These are phyloP conservation scores for Butyriboletus loyo DNA, from an alignment of 768 basidiomycete species.

Conservation along the genomic window DNA sequence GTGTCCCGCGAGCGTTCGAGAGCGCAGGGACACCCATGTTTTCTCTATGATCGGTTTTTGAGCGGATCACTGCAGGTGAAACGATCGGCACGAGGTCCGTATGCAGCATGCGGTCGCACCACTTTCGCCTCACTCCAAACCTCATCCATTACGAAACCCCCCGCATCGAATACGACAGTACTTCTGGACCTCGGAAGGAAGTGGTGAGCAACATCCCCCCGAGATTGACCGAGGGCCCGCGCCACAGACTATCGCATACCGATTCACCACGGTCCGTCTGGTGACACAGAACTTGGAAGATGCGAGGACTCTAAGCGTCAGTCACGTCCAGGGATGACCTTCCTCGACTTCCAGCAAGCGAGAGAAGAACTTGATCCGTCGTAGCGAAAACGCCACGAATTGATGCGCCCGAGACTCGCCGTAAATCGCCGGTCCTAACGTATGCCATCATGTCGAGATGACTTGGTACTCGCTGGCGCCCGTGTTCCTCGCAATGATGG, in stretches of 20 bases:
- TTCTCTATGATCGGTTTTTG: conserved; percentile 2
- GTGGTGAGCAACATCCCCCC: not conserved
- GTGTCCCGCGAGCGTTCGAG: not conserved
- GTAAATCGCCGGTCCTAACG: not conserved
- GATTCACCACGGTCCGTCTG: no score
- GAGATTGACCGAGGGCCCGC: not conserved
- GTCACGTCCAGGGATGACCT: not conserved
- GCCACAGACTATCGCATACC: not conserved
- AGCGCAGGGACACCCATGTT: not conserved
- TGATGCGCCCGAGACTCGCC: conserved; percentile 5
- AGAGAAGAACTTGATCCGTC: conserved; percentile 12
- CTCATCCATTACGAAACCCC: not conserved
- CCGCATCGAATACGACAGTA: not conserved
- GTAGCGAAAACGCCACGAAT: conserved; percentile 1
- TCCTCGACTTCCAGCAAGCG: conserved; percentile 8
- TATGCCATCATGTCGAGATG: not conserved
- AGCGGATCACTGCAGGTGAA: not conserved
- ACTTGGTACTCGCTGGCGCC: no score
- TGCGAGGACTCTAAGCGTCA: no score
- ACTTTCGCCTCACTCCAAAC: not conserved
- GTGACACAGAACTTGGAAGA: no score
- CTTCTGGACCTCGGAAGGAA: not conserved
- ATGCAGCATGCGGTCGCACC: not conserved
- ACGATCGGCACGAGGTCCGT: not conserved
- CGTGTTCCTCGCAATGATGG: no score